Conservation (phyloP, 441 rosid genomes). For the Syzygium malaccense region DNA sequence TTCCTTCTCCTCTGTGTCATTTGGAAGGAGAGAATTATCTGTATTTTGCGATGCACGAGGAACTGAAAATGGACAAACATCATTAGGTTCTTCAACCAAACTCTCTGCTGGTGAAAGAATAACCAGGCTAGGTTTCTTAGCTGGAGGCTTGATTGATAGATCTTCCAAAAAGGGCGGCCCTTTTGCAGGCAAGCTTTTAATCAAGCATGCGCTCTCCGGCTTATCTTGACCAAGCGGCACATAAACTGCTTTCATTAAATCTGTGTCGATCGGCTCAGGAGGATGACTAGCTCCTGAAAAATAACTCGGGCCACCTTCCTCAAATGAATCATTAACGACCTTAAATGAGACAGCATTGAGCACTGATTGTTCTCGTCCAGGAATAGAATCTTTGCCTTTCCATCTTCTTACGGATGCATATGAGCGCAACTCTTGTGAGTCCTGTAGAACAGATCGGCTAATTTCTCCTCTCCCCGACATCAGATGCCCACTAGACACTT, state of each 20-base stretch:
- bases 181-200: slow-evolving; percentile 59
- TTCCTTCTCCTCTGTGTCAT: slow-evolving; percentile 73
- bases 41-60: slow-evolving; percentile 57
- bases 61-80: slow-evolving; percentile 44
- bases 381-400: slow-evolving; percentile 55
- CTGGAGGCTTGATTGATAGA: slow-evolving; percentile 55
- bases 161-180: slow-evolving; percentile 82
- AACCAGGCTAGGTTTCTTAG: slow-evolving; percentile 43
- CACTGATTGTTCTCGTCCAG: slow-evolving; percentile 40
- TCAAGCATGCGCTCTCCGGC: slow-evolving; percentile 54
- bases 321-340: slow-evolving; percentile 45
- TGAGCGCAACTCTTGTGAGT: slow-evolving; percentile 32
- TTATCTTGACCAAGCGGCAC: slow-evolving; percentile 58
- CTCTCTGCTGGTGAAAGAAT: slow-evolving; percentile 60
- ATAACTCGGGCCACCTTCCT: slow-evolving; percentile 61
- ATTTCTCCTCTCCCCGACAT: slow-evolving; percentile 44
- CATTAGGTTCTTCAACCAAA: slow-evolving; percentile 61
- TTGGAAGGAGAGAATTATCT: slow-evolving; percentile 42
- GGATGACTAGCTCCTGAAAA: slow-evolving; percentile 94
- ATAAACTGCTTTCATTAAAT: slow-evolving; percentile 62
- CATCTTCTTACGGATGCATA: slow-evolving; percentile 36
- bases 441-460: slow-evolving; percentile 22
- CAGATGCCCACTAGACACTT: slow-evolving; percentile 25
- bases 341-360: slow-evolving; percentile 36
- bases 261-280: slow-evolving; percentile 79